These are phyloP conservation scores for Talaromyces amestolkiae DNA, from an alignment of 2,329 filamentous ascomycete species.

Conservation along the genomic window DNA sequence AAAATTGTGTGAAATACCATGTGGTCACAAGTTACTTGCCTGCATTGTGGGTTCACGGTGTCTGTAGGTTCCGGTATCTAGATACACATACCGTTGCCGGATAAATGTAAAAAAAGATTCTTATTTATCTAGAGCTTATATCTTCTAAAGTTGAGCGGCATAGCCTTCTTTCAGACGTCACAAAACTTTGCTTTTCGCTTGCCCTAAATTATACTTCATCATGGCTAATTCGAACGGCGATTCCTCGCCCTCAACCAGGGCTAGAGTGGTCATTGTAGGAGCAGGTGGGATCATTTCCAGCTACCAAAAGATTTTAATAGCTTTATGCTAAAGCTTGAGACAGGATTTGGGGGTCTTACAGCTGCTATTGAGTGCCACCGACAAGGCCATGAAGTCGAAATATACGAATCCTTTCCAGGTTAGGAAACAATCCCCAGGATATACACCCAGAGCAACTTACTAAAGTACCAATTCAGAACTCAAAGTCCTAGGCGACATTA, in stretches of 20 bases:
- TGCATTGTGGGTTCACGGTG: not conserved
- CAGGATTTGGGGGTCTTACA: conserved; percentile 61
- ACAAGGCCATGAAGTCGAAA: conserved; percentile 58
- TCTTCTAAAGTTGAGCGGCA: not conserved
- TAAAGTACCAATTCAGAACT: conserved; percentile 39
- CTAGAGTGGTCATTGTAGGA: not conserved
- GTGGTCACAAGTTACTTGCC: not conserved
- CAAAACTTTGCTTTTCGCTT: not conserved
- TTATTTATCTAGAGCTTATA: conserved; percentile 1
- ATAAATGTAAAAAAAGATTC: not conserved
- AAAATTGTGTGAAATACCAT: not conserved
- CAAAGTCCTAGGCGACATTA: conserved; percentile 61
- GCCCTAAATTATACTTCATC: not conserved
- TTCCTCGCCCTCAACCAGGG: not conserved
- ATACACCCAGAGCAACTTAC: not conserved
- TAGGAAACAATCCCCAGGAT: not conserved
- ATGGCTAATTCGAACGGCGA: not conserved
- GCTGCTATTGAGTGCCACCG: conserved; percentile 63
- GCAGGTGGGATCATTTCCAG: not conserved
- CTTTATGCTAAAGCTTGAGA: not conserved
- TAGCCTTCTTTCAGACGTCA: not conserved
- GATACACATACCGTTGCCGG: not conserved
- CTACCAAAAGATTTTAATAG: not conserved
- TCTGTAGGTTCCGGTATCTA: not conserved
- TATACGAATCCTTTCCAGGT: conserved; percentile 57